Conservation (phyloP, 2,329 filamentous ascomycete genomes). For the Neopestalotiopsis sp. region DNA sequence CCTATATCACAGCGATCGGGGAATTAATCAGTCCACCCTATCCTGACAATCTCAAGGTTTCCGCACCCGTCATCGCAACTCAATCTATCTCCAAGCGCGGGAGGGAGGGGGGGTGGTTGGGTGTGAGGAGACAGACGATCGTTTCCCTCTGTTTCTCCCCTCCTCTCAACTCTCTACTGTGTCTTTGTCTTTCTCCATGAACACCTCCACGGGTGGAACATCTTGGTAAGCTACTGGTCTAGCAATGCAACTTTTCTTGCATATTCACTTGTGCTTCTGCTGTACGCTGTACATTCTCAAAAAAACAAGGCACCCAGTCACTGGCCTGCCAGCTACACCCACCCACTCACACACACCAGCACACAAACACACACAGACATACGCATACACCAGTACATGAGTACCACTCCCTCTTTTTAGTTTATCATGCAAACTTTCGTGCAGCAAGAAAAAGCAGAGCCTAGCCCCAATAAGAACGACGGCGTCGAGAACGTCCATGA, state of each 20-base stretch:
- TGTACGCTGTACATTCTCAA: background rate
- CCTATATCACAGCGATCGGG: slow-evolving; percentile 3
- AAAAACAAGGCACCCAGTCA: background rate
- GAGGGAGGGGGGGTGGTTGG: background rate
- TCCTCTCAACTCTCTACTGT: background rate
- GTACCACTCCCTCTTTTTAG: background rate
- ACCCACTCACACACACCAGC: background rate
- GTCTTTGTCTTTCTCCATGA: background rate
- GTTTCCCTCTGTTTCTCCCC: background rate
- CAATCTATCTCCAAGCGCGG: background rate
- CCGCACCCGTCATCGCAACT: background rate
- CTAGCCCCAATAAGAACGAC: background rate
- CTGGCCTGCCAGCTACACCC: background rate
- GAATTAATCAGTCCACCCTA: background rate
- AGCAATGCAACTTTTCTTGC: no score
- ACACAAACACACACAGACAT: background rate
- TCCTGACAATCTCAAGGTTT: background rate
- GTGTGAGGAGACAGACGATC: background rate
- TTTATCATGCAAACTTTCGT: background rate
- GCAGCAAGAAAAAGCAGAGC: background rate
- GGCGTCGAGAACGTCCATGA: slow-evolving; percentile 3
- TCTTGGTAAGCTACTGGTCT: no score
- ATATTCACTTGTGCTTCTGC: no score
- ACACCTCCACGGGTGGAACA: no score
- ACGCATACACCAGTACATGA: background rate